Conservation (phyloP, 805 yeast genomes). For the Nakazawaea peltata region DNA sequence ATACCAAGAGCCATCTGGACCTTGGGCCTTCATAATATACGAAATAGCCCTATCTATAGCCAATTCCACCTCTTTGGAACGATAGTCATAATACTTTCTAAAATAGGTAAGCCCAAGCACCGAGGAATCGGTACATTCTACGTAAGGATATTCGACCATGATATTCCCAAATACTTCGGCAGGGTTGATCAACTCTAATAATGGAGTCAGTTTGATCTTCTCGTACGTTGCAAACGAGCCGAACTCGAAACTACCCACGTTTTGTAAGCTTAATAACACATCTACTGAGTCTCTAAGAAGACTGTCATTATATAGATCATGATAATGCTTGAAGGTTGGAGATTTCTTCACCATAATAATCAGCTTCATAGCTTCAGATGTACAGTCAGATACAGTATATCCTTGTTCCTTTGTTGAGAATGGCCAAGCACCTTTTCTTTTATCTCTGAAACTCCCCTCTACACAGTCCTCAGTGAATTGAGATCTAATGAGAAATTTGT, state of each 20-base stretch:
- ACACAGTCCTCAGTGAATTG: slow-evolving; percentile 81
- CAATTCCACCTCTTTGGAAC: slow-evolving; percentile 51
- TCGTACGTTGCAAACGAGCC: slow-evolving; percentile 96
- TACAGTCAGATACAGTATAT: slow-evolving; percentile 92
- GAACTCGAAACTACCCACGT: slow-evolving; percentile 65
- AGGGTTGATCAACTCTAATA: slow-evolving; percentile 76
- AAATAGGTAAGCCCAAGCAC: slow-evolving; percentile 84
- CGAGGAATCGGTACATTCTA: slow-evolving; percentile 95
- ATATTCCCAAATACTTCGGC: slow-evolving; percentile 98
- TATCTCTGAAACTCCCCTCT: slow-evolving; percentile 74
- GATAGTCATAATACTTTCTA: slow-evolving; percentile 55
- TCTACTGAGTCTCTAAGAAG: slow-evolving; percentile 66
- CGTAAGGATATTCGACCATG: slow-evolving; percentile 98
- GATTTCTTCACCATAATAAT: slow-evolving; percentile 82
- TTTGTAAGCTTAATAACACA: slow-evolving; percentile 68
- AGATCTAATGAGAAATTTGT: slow-evolving; percentile 65
- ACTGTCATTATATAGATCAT: slow-evolving; percentile 34
- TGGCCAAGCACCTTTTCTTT: slow-evolving; percentile 88
- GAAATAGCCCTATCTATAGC: slow-evolving; percentile 69
- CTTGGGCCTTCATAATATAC: slow-evolving; percentile 64
- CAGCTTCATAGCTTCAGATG: slow-evolving; percentile 93
- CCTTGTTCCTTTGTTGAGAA: slow-evolving; percentile 95
- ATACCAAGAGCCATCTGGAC: slow-evolving; percentile 89
- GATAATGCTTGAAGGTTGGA: slow-evolving; percentile 36
- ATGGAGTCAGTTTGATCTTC: slow-evolving; percentile 68